Conservation (phyloP, 768 basidiomycete species). For the Sporobolomyces phaffii region DNA sequence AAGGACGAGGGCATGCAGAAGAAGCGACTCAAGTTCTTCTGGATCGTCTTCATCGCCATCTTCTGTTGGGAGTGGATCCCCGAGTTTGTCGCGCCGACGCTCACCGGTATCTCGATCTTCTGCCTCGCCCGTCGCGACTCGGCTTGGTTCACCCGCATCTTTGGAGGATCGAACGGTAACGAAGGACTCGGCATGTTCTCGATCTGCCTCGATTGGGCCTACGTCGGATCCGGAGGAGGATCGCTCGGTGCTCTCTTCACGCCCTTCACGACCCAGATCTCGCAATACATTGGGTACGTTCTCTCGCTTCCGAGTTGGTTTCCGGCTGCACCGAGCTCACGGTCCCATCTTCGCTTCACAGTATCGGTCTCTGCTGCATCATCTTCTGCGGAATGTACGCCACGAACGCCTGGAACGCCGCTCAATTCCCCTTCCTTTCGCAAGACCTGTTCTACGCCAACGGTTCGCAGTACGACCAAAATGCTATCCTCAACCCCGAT, state of each 20-base stretch:
- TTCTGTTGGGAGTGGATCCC: slow-evolving; percentile 38
- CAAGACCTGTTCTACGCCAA: slow-evolving; percentile 43
- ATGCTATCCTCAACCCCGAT: slow-evolving; percentile 40
- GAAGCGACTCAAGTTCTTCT: slow-evolving; percentile 45
- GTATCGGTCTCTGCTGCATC: slow-evolving; percentile 34
- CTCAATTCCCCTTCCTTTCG: slow-evolving; percentile 45
- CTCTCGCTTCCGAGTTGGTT: neutral
- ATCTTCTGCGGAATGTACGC: slow-evolving; percentile 37
- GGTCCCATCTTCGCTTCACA: neutral
- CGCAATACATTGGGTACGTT: slow-evolving; percentile 37
- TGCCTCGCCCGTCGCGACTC: slow-evolving; percentile 45
- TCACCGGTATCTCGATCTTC: slow-evolving; percentile 45
- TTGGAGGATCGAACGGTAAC: slow-evolving; percentile 49
- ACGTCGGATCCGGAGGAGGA: slow-evolving; percentile 39
- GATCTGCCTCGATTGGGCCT: slow-evolving; percentile 42
- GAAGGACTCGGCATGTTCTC: slow-evolving; percentile 45
- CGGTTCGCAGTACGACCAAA: slow-evolving; percentile 42
- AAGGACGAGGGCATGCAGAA: slow-evolving; percentile 41
- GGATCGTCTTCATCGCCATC: slow-evolving; percentile 43
- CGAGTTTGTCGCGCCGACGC: slow-evolving; percentile 40
- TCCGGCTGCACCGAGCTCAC: neutral
- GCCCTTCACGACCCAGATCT: slow-evolving; percentile 44
- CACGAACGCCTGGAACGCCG: slow-evolving; percentile 43
- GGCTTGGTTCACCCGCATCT: slow-evolving; percentile 47
- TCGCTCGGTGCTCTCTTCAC: slow-evolving; percentile 43